Conservation (phyloP, 1,284 basidiomycete species). For the Pisolithus thermaeus region DNA sequence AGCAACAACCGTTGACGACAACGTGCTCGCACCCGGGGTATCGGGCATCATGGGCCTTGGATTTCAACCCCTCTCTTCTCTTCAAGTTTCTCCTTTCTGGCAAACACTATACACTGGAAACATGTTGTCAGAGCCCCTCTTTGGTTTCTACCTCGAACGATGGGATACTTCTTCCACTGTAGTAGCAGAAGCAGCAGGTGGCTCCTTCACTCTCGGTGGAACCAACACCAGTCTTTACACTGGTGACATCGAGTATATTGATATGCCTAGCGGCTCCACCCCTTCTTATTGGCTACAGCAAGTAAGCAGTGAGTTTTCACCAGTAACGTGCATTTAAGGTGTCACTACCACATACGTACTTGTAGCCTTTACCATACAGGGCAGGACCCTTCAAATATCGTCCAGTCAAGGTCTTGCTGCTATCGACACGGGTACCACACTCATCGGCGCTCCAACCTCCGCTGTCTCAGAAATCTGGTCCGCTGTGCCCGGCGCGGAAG, state of each 20-base stretch:
- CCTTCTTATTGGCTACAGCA: no score
- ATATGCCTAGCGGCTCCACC: no score
- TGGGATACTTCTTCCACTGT: constrained; percentile 33
- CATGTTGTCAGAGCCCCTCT: constrained; percentile 46
- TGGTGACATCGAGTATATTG: no score
- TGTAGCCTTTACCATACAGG: constrained; percentile 53
- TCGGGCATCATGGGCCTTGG: constrained; percentile 75
- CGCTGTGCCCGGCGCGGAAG: constrained; percentile 45
- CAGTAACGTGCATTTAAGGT: constrained; percentile 6
- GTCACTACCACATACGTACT: constrained; percentile 10
- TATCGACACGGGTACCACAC: constrained; percentile 78
- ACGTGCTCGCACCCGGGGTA: constrained; percentile 39
- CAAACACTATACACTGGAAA: constrained; percentile 46
- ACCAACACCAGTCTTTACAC: no score
- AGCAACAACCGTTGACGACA: constrained; percentile 30
- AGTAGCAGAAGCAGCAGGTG: no score
- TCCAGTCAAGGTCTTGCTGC: constrained; percentile 45
- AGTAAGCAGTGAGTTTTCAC: no score
- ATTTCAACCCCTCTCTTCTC: constrained; percentile 54
- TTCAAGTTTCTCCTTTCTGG: constrained; percentile 64
- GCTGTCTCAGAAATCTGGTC: constrained; percentile 52
- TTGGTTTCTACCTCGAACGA: constrained; percentile 55
- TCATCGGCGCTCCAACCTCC: constrained; percentile 59
- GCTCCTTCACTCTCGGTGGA: no score
- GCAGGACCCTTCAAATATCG: constrained; percentile 40